Evolutionary conservation across 2,329 filamentous ascomycete species (phyloP), one percentile per base, ranked within the genome.

Genomic region (Monosporascus sp.): DNA sequence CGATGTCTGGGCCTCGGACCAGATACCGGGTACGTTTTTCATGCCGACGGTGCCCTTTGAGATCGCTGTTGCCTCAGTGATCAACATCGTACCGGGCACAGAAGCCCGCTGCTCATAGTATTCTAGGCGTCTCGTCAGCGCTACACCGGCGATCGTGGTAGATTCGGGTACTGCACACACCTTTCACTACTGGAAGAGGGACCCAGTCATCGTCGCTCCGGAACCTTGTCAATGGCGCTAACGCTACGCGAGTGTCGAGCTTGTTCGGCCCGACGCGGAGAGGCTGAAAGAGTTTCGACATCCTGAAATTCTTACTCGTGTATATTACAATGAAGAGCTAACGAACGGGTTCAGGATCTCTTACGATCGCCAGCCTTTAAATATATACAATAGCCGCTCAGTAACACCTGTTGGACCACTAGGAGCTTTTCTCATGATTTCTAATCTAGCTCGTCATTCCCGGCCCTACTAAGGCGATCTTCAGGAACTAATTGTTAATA

Each of bases 41-140:
- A 74, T 77, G 43, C 77, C 74, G 46, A 76, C 76, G 39, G 70
- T 74, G 58, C 72, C 70, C 6, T 69, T 60, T 2, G 78, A 75
- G 61, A 85, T 77, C 41, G 77, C 70, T 7, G 79, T 80, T 0
- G 75, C 82, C 64, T 87, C 83, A 3, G 77, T 77, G 58, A 87
- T 77, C 43, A 86, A 66, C 3, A 87, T 68, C 2, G 68, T 71
- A 15, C 72, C 57, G 57, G 71, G 74, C 57, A 71, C 65, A 55
- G 65, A 59, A 25, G 62, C 64, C 4, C 63, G 60, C 53, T 69
- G 65, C 7, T 57, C 53, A 52, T 68, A 67, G 56, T 69, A 68
- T 50, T 65, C 61, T 61, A 37, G 15, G n/a, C 17, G 48, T 35
- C 2, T 20, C n/a, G 11, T 20, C 6, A 22, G 50, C 24, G 27